Conservation (phyloP, 2,329 filamentous ascomycete genomes). For the Fusarium circinatum region DNA sequence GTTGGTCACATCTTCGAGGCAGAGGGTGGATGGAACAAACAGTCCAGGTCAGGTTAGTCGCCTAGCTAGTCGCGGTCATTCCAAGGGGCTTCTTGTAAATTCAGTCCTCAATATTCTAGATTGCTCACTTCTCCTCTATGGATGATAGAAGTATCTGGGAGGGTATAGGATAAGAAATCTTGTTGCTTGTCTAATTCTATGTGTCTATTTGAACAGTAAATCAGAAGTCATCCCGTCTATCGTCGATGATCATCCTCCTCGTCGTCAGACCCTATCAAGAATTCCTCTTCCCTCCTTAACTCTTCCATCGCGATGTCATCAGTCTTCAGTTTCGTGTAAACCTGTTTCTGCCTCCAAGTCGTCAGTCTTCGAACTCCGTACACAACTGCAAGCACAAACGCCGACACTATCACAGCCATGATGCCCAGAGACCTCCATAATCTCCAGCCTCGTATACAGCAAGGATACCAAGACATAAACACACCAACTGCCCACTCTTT, state of each 20-base stretch:
- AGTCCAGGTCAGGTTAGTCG: no score
- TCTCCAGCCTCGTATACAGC: conserved; percentile 50
- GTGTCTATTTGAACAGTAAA: background rate
- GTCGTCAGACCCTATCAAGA: conserved; percentile 30
- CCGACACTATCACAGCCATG: conserved; percentile 15
- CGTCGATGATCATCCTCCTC: conserved; percentile 5
- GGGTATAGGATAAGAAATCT: background rate
- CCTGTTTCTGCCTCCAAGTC: conserved; percentile 3
- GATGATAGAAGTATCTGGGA: no score
- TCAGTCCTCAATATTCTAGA: background rate
- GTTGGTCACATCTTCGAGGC: conserved; percentile 49
- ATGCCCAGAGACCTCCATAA: conserved; percentile 42
- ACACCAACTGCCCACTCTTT: conserved; percentile 42
- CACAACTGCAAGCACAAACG: conserved; percentile 14
- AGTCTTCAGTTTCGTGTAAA: conserved; percentile 33
- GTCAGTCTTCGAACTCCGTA: conserved; percentile 15
- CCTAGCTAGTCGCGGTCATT: no score
- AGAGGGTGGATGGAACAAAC: conserved; percentile 38
- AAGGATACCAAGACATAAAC: conserved; percentile 48
- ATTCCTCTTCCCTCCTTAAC: conserved; percentile 45
- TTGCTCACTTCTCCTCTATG: background rate
- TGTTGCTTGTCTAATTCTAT: background rate
- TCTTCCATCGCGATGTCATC: conserved; percentile 50
- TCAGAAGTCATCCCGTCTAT: background rate
- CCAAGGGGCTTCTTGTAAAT: background rate